Evolutionary conservation across 441 rosid species (phyloP).

Genomic region (Populus hybrid): DNA sequence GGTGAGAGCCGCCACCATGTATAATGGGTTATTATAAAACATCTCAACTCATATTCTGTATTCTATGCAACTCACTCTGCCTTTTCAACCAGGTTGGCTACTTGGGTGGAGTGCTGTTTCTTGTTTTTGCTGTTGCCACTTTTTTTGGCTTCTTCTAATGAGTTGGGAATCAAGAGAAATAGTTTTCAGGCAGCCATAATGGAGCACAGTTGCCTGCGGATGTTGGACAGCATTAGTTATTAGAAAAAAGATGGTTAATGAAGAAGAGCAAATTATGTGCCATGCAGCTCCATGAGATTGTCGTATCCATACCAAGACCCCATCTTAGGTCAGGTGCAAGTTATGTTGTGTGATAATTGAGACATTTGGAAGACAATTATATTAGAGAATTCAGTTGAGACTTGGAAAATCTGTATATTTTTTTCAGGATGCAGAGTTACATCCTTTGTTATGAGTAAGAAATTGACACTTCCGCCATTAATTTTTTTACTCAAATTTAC

Average conservation of each 20-base stretch:
- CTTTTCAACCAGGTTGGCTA: constrained; percentile 74
- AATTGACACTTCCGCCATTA: not conserved
- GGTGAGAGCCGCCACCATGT: constrained; percentile 35
- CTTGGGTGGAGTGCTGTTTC: constrained; percentile 79
- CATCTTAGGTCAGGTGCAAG: not conserved
- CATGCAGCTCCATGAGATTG: not conserved
- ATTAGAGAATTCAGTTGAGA: not conserved
- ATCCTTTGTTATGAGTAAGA: not conserved
- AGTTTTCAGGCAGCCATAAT: constrained; percentile 6
- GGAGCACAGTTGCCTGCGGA: not conserved
- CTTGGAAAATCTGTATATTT: not conserved
- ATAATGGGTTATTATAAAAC: not conserved
- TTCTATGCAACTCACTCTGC: not conserved
- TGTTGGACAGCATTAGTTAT: not conserved
- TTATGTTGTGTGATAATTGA: not conserved
- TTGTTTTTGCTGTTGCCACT: constrained; percentile 85
- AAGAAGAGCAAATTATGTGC: not conserved
- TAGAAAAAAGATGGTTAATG: constrained; percentile 8
- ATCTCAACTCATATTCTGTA: not conserved
- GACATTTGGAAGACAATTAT: not conserved
- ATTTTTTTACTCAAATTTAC: not conserved
- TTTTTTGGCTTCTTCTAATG: constrained; percentile 78
- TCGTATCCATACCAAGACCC: constrained; percentile 5
- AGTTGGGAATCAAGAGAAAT: constrained; percentile 10
- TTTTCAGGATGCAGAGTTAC: not conserved